Evolutionary conservation across 225 moss, liverwort and hornwort species (phyloP).

Genomic region (Marchantia polymorpha): DNA sequence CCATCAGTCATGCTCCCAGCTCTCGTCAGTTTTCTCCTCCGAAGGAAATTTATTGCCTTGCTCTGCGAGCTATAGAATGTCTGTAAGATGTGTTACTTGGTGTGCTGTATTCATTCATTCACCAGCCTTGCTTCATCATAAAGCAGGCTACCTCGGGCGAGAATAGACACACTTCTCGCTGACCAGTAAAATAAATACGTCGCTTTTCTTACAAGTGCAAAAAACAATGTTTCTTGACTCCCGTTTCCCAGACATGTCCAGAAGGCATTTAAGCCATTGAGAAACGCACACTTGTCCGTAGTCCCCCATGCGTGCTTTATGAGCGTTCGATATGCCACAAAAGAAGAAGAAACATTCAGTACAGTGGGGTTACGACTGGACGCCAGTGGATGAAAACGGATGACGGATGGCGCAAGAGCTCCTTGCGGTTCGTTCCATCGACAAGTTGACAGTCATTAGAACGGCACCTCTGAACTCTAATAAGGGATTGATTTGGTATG

Average conservation of each 20-base stretch:
- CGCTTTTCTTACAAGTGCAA: too few relatives aligned
- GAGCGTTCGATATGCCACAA: too few relatives aligned
- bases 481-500: not conserved
- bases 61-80: not conserved
- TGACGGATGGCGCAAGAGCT: not conserved
- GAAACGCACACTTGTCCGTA: not conserved
- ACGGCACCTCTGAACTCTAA: not conserved
- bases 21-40: not conserved
- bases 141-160: not conserved
- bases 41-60: not conserved
- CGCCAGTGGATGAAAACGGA: not conserved
- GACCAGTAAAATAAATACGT: not conserved
- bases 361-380: not conserved
- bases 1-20: not conserved
- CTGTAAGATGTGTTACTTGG: not conserved
- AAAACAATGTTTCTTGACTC: too few relatives aligned
- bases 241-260: not conserved
- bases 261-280: not conserved
- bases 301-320: too few relatives aligned
- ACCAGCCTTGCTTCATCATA: not conserved
- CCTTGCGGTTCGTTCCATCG: not conserved
- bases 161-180: not conserved
- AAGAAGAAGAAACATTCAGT: not conserved
- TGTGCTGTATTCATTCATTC: not conserved
- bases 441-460: not conserved